Conservation (phyloP, 2,329 filamentous ascomycete genomes). For the Colletotrichum karsti region DNA sequence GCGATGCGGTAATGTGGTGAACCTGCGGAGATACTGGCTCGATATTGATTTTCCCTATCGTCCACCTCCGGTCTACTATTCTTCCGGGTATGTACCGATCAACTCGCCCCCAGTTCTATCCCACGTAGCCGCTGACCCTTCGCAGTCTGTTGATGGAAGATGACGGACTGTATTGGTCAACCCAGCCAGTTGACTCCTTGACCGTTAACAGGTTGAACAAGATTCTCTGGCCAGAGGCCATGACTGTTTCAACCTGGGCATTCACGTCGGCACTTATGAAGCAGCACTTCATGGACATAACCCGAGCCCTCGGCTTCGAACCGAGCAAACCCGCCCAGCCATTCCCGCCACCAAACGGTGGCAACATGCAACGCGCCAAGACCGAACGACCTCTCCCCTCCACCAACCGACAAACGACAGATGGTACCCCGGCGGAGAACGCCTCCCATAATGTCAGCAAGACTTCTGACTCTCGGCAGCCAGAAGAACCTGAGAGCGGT, state of each 20-base stretch:
- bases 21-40: conserved; percentile 64
- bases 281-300: conserved; percentile 53
- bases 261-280: conserved; percentile 58
- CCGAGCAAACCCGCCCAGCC: conserved; percentile 7
- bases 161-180: conserved; percentile 56
- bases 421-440: conserved; percentile 23
- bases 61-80: conserved; percentile 67
- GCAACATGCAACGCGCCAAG: conserved; percentile 16
- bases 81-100: conserved; percentile 68
- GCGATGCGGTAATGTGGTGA: conserved; percentile 56
- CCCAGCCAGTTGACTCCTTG: conserved; percentile 56
- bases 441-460: conserved; percentile 21
- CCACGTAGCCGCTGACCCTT: conserved; percentile 35
- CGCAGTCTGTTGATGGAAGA: conserved; percentile 58
- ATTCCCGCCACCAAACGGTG: neutral
- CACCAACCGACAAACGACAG: conserved; percentile 25
- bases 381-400: conserved; percentile 14
- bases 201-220: conserved; percentile 54
- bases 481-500: conserved; percentile 15
- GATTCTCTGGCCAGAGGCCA: conserved; percentile 62
- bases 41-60: conserved; percentile 67
- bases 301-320: conserved; percentile 55
- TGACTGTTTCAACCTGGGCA: conserved; percentile 59
- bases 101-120: too few species aligned
- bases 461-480: conserved; percentile 4